Percentiles rank a stretch among this genome's conserved stretches.
phyloP scores from a whole-genome alignment of 2,329 filamentous ascomycete genomes.

The Fusarium coffeatum region DNA sequence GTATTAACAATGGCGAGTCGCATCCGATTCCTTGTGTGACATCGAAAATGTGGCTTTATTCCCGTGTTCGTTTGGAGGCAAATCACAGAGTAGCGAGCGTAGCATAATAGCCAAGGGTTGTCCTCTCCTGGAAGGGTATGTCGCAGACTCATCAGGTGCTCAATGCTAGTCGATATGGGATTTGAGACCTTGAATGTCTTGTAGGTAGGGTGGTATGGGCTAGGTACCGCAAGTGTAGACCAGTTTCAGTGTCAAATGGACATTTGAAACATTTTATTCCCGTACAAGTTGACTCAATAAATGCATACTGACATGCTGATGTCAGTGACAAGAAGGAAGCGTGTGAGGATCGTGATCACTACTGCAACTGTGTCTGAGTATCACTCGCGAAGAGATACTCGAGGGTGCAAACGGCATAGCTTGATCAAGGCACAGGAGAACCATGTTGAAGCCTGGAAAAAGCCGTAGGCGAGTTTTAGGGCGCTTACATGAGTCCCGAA shows the following conservation, averaged over 20 bases:
- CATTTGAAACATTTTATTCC: constrained; percentile 15
- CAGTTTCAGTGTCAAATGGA: constrained; percentile 14
- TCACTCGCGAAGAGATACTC: background rate
- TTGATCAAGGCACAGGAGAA: constrained; percentile 15
- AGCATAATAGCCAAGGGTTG: background rate
- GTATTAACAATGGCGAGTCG: constrained; percentile 6
- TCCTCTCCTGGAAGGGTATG: constrained; percentile 4
- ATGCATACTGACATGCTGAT: background rate
- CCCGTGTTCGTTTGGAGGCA: constrained; percentile 3
- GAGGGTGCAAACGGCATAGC: background rate
- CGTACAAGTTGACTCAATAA: background rate
- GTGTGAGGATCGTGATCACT: background rate
- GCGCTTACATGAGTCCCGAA: constrained; percentile 26
- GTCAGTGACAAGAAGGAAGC: background rate
- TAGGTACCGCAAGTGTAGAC: background rate
- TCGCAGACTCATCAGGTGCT: background rate
- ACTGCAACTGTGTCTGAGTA: background rate
- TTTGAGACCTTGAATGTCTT: constrained; percentile 1
- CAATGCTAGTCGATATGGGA: background rate
- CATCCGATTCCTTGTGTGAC: constrained; percentile 9
- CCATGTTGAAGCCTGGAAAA: constrained; percentile 8
- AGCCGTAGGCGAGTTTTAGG: constrained; percentile 21
- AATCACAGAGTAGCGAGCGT: background rate
- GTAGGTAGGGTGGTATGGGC: constrained; percentile 2
- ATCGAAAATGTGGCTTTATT: constrained; percentile 6